Conservation (phyloP, 163 green algal species). For the Trebouxia gelatinosa region DNA sequence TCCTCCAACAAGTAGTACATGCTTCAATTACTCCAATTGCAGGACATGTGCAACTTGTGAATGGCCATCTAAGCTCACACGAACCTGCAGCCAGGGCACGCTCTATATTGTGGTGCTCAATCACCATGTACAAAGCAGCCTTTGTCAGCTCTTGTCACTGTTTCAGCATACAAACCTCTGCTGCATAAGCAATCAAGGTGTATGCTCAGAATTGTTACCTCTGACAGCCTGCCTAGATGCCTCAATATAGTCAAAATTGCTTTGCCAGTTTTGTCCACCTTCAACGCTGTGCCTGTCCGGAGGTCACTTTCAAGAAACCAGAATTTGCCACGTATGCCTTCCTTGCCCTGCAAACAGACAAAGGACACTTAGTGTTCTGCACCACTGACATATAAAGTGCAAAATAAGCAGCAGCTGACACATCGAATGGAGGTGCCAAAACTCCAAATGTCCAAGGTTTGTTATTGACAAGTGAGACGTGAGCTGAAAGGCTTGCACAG, state of each 20-base stretch:
- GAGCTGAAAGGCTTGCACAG: no score
- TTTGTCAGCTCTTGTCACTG: not conserved
- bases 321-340: constrained; percentile 7
- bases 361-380: not conserved
- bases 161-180: no score
- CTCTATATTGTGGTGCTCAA: no score
- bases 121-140: not conserved
- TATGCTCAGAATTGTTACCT: no score
- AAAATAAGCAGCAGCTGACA: not conserved
- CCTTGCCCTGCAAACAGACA: not conserved
- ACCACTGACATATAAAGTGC: not conserved
- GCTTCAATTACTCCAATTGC: not conserved
- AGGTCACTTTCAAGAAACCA: constrained; percentile 74
- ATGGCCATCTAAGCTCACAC: constrained; percentile 5
- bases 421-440: not conserved
- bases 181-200: no score
- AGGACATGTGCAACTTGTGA: constrained; percentile 12
- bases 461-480: no score
- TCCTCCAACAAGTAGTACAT: no score
- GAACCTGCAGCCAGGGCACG: not conserved
- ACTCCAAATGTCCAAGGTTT: not conserved
- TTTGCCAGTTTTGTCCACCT: constrained; percentile 74
- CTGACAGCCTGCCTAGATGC: constrained; percentile 68
- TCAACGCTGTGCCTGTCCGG: constrained; percentile 46
- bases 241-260: constrained; percentile 71